phyloP scores from a whole-genome alignment of 2,329 filamentous ascomycete genomes.

The Nemania sp. region DNA sequence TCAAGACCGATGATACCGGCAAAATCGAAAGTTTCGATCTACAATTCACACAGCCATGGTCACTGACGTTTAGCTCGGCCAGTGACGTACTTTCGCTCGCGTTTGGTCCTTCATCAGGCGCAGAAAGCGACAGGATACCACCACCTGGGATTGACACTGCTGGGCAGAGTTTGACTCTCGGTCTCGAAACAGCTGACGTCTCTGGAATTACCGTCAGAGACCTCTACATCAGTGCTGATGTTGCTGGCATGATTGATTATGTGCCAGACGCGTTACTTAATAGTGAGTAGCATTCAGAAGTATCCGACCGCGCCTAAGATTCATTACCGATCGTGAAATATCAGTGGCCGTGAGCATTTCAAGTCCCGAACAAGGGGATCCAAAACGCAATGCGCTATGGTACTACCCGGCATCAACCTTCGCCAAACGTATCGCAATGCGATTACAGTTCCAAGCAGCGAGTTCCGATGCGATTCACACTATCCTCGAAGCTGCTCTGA shows the following conservation, averaged over 20 bases:
- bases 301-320: background rate
- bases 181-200: background rate
- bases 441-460: background rate
- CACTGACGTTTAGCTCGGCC: conserved; percentile 16
- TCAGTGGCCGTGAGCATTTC: background rate
- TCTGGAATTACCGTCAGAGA: background rate
- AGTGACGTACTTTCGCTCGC: conserved; percentile 10
- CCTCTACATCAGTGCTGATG: background rate
- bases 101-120: conserved; percentile 9
- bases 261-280: background rate
- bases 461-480: background rate
- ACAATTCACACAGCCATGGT: conserved; percentile 13
- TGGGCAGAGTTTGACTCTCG: conserved; percentile 8
- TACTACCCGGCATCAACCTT: background rate
- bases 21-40: conserved; percentile 8
- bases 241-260: background rate
- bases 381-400: background rate
- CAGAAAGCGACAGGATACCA: conserved; percentile 6
- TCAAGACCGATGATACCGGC: background rate
- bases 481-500: background rate
- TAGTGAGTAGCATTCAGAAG: background rate
- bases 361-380: background rate
- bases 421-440: background rate
- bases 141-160: conserved; percentile 9
- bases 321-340: background rate